Conservation (phyloP, 805 yeast genomes). For the Teunomyces kruisii region DNA sequence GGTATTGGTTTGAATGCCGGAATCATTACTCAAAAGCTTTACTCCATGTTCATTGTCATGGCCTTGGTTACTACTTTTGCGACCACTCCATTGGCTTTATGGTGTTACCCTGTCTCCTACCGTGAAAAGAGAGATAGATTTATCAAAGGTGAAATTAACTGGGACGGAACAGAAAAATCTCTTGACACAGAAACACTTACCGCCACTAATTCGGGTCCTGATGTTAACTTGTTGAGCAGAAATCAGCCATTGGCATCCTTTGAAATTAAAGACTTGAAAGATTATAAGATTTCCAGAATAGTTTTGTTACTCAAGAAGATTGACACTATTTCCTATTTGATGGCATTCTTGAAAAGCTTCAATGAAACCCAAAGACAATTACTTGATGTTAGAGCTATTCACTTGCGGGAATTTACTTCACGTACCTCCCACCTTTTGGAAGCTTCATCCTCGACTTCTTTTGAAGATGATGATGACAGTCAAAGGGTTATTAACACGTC, state of each 20-base stretch:
- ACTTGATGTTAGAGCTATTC: slow-evolving; percentile 48
- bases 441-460: slow-evolving; percentile 46
- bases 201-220: background rate
- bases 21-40: slow-evolving; percentile 62
- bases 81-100: slow-evolving; percentile 73
- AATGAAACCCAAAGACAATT: slow-evolving; percentile 16
- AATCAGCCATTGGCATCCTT: slow-evolving; percentile 7
- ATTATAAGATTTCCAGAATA: slow-evolving; percentile 23
- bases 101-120: slow-evolving; percentile 60
- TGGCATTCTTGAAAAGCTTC: slow-evolving; percentile 31
- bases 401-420: slow-evolving; percentile 59
- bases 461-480: slow-evolving; percentile 12
- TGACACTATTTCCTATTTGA: slow-evolving; percentile 33
- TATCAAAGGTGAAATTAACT: slow-evolving; percentile 22
- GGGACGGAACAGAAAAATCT: slow-evolving; percentile 23
- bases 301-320: slow-evolving; percentile 28
- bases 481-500: slow-evolving; percentile 9
- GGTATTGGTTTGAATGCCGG: slow-evolving; percentile 71
- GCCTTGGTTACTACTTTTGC: slow-evolving; percentile 73
- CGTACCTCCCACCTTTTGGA: slow-evolving; percentile 69
- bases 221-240: background rate
- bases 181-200: slow-evolving; percentile 7
- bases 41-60: slow-evolving; percentile 82
- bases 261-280: slow-evolving; percentile 15
- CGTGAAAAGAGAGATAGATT: slow-evolving; percentile 49